Evolutionary conservation across 2,329 filamentous ascomycete species (phyloP).

Genomic region (Ceratocystiopsis brevicomis): DNA sequence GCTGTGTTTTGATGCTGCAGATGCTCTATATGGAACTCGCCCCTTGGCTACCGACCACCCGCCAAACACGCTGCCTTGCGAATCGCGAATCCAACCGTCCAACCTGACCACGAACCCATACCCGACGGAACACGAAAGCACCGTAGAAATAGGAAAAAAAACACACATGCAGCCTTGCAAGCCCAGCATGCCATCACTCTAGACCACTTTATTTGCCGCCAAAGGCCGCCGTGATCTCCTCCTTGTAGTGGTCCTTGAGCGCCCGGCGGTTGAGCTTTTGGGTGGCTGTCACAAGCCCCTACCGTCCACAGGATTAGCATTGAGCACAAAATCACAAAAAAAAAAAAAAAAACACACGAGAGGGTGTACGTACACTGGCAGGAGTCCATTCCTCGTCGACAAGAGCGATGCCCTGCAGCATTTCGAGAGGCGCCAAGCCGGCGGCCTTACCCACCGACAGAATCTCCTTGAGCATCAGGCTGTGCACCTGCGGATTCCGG

Average conservation of each 20-base stretch:
- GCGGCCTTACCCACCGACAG: constrained; percentile 43
- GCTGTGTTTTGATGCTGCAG: too few relatives aligned
- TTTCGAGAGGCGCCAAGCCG: constrained; percentile 52
- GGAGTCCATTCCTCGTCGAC: constrained; percentile 81
- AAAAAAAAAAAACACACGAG: background rate
- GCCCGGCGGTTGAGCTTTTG: constrained; percentile 39
- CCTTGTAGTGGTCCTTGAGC: constrained; percentile 30
- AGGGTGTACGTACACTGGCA: constrained; percentile 52
- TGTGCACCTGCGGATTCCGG: constrained; percentile 43
- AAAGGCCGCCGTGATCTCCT: constrained; percentile 29
- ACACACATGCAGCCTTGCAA: too few relatives aligned
- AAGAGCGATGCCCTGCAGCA: constrained; percentile 56
- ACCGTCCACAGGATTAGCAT: constrained; percentile 1
- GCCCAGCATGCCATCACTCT: too few relatives aligned
- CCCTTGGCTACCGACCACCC: too few relatives aligned
- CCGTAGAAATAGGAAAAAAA: too few relatives aligned
- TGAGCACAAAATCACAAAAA: background rate
- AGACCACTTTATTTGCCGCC: background rate
- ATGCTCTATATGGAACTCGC: too few relatives aligned
- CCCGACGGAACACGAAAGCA: too few relatives aligned
- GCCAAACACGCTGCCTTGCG: too few relatives aligned
- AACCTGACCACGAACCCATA: too few relatives aligned
- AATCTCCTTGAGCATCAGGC: constrained; percentile 46
- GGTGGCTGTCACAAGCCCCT: constrained; percentile 43
- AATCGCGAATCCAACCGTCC: too few relatives aligned